Evolutionary conservation across 805 yeast species (phyloP).

Genomic region (Diddensiella transvaalensis): DNA sequence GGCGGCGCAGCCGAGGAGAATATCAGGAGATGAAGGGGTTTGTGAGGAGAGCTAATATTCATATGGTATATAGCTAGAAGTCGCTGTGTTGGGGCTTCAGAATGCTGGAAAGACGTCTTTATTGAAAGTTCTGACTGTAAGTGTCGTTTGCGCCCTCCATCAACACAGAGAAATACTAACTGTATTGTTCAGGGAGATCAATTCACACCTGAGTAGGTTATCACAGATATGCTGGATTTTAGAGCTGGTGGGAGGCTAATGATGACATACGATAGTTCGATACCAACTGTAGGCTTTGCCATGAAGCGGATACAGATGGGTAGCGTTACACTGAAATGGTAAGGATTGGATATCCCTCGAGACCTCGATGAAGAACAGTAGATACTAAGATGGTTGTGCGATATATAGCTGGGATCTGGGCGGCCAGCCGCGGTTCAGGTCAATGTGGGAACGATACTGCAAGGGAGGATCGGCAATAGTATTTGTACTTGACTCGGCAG

Average conservation of each 20-base stretch:
- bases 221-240: background rate
- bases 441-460: slow-evolving; percentile 40
- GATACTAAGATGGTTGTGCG: no score
- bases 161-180: background rate
- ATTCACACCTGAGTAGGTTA: slow-evolving; percentile 34
- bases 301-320: slow-evolving; percentile 35
- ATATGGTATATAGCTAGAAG: slow-evolving; percentile 29
- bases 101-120: slow-evolving; percentile 39
- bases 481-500: slow-evolving; percentile 37
- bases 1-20: slow-evolving; percentile 8
- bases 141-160: no score
- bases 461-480: slow-evolving; percentile 36
- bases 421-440: slow-evolving; percentile 38
- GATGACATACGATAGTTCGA: slow-evolving; percentile 28
- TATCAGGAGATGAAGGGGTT: no score
- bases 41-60: background rate
- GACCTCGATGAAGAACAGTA: background rate
- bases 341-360: slow-evolving; percentile 14
- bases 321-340: slow-evolving; percentile 36
- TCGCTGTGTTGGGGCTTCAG: slow-evolving; percentile 36
- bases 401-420: slow-evolving; percentile 38
- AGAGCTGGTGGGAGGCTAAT: background rate
- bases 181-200: slow-evolving; percentile 28
- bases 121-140: slow-evolving; percentile 31
- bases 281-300: slow-evolving; percentile 39